Evolutionary conservation across 306 rosid genomes (phyloP).

Genomic region (Trifolium repens): DNA sequence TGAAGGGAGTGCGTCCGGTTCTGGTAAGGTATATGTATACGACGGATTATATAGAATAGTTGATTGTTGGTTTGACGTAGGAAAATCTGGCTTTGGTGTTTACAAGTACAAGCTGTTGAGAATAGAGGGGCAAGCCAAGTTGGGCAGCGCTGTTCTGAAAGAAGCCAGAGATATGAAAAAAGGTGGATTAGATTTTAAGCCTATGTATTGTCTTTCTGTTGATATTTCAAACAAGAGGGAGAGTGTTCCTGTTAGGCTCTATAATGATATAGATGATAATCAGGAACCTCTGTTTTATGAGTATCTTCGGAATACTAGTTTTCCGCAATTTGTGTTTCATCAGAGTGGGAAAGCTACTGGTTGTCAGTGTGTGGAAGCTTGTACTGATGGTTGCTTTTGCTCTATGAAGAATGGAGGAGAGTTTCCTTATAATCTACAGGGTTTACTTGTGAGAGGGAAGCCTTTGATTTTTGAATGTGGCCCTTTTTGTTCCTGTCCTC

Average conservation of each 20-base stretch:
- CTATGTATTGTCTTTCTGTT: conserved; percentile 62
- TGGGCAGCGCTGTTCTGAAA: conserved; percentile 79
- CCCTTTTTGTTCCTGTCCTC: conserved; percentile 82
- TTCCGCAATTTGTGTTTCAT: conserved; percentile 79
- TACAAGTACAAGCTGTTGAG: conserved; percentile 79
- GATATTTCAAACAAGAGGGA: conserved; percentile 73
- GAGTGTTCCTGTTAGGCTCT: conserved; percentile 64
- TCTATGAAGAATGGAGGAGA: conserved; percentile 79
- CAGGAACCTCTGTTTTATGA: conserved; percentile 73
- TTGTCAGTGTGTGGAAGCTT: conserved; percentile 66
- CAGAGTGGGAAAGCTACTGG: conserved; percentile 72
- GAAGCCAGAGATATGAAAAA: conserved; percentile 59
- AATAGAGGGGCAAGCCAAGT: conserved; percentile 77
- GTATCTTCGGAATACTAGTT: conserved; percentile 63
- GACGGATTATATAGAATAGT: conserved; percentile 83
- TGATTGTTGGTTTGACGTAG: conserved; percentile 86
- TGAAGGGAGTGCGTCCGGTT: conserved; percentile 52
- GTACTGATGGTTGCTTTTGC: conserved; percentile 74
- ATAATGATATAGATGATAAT: conserved; percentile 76
- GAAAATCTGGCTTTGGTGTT: conserved; percentile 97
- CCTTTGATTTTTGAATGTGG: conserved; percentile 95
- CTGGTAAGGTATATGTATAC: conserved; percentile 82
- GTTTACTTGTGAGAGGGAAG: conserved; percentile 79
- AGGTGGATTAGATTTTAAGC: conserved; percentile 48
- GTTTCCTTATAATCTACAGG: conserved; percentile 71